These are phyloP conservation scores for Salix viminalis DNA, from an alignment of 345 rosid species.

Conservation along the genomic window DNA sequence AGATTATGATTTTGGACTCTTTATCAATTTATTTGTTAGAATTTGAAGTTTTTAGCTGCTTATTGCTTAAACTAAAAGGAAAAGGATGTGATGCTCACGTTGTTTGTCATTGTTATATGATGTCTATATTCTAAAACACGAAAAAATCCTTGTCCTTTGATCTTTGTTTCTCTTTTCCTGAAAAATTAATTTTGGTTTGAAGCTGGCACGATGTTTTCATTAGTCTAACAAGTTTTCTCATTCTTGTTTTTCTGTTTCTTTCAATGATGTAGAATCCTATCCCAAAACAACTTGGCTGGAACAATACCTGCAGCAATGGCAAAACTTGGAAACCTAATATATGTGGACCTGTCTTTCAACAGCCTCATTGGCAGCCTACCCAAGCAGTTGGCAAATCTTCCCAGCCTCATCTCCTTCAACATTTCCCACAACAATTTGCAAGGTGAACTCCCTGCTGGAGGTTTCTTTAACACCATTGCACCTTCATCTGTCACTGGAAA, in stretches of 20 bases:
- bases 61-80: background rate
- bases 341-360: constrained; percentile 71
- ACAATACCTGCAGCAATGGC: constrained; percentile 58
- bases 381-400: constrained; percentile 75
- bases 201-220: background rate
- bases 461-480: constrained; percentile 72
- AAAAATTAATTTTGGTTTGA: background rate
- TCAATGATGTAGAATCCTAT: constrained; percentile 49
- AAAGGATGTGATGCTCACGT: background rate
- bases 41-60: background rate
- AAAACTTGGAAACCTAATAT: constrained; percentile 50
- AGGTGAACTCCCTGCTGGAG: constrained; percentile 85
- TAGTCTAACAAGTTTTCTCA: background rate
- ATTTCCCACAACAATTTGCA: constrained; percentile 74
- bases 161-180: background rate
- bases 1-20: background rate
- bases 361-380: constrained; percentile 60
- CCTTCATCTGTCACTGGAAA: constrained; percentile 68
- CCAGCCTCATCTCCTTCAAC: constrained; percentile 63
- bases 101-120: background rate
- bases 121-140: background rate
- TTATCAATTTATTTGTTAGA: background rate
- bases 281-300: constrained; percentile 62
- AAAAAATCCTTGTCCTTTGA: background rate
- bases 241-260: background rate